Base-by-base conservation (phyloP, 805 yeast species). In the Candida hungchunana region DNA sequence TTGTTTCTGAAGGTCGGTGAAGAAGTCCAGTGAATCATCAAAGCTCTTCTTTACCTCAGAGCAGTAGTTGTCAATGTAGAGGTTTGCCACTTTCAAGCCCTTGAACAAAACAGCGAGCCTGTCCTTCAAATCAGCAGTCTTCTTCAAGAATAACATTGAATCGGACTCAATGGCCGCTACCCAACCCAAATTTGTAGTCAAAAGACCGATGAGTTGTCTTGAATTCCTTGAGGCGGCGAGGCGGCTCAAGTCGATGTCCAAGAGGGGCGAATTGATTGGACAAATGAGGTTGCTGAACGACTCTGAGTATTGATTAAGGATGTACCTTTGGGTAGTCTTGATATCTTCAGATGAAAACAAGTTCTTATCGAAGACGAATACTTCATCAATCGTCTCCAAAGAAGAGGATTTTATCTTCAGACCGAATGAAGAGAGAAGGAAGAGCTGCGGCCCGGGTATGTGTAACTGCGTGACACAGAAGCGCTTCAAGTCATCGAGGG, bases 361-460 rank as follows among this genome's bases (percentile, higher is more conserved):
- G 30, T 77, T 66, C 53, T 80, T 73, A 54, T 82, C 87, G 56
- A 69, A 82, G 1, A 75, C 77, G 53, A 71, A 81, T 4, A 81
- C 62, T 40, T 78, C 82, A 34, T 62, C 63, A 20, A 71, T 55
- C 67, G 64, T 67, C 66, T 67, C 50, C 65, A 67, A 53, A 63
- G 71, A 53, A 18, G 46, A 36, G 7, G 44, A 36, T 39, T 73
- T 77, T 43, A 82, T 62, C 47, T 73, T 76, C 30, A 75, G 67
- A 0, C 89, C 89, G 53, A 72, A 78, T 1, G 87, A 75, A 3
- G 87, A 69, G 25, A 82, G 57, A 11, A 82, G 59, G 44, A 82
- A 66, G 28, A 70, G 46, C 34, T 68, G 66, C 18, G 57, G 62
- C 1, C 46, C 23, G 0, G 72, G 66, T 2, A 74, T 70, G 28